These are phyloP conservation scores for Calvatia gigantea DNA, from an alignment of 768 basidiomycete genomes.

Conservation along the genomic window DNA sequence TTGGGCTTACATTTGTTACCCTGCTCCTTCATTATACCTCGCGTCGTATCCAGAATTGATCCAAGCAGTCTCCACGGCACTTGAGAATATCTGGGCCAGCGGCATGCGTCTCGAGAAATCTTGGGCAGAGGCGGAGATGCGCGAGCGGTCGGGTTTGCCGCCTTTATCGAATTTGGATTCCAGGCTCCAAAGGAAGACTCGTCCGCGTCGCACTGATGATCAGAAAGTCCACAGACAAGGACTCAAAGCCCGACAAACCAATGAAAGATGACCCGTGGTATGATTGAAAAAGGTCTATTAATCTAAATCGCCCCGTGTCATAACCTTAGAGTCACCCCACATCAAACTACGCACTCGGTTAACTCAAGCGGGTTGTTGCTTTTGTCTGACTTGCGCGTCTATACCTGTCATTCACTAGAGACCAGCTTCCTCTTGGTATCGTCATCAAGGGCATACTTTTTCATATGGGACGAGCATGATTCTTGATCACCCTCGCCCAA, in stretches of 20 bases:
- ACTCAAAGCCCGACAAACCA: neutral
- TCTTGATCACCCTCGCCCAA: too few relatives aligned
- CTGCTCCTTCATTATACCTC: neutral
- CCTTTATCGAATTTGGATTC: neutral
- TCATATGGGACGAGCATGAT: too few relatives aligned
- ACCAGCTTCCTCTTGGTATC: too few relatives aligned
- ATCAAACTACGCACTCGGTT: too few relatives aligned
- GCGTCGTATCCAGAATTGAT: neutral
- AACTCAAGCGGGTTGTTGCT: too few relatives aligned
- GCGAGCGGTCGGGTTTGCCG: neutral
- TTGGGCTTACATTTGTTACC: constrained; percentile 9
- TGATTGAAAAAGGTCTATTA: neutral
- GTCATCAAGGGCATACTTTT: too few relatives aligned
- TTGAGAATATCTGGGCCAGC: neutral
- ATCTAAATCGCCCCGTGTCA: too few relatives aligned
- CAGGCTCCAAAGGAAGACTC: neutral
- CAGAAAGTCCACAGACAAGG: too few relatives aligned
- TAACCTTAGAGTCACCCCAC: too few relatives aligned
- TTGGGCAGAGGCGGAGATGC: constrained; percentile 7
- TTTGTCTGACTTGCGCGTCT: too few relatives aligned
- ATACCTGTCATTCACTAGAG: too few relatives aligned
- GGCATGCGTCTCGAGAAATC: constrained; percentile 1
- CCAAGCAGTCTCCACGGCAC: neutral
- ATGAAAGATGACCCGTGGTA: neutral
- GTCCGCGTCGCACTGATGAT: too few relatives aligned